These are phyloP conservation scores for Russula brevipes DNA, from an alignment of 768 basidiomycete genomes.

Conservation along the genomic window DNA sequence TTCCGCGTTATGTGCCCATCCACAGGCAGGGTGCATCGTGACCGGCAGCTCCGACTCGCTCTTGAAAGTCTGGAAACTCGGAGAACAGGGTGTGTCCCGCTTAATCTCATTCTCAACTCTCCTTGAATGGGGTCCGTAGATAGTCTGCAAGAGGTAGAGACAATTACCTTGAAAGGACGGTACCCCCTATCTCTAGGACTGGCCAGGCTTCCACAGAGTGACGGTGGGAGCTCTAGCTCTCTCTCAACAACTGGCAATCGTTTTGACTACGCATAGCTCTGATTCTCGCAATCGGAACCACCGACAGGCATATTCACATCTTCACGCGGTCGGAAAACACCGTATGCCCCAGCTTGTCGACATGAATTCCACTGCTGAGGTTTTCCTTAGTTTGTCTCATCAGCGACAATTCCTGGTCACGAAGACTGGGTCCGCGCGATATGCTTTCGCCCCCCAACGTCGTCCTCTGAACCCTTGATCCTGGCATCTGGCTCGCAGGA, in stretches of 20 bases:
- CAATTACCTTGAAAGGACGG: conserved; percentile 56
- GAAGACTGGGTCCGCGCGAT: conserved; percentile 94
- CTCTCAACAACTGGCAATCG: neutral
- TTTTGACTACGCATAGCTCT: conserved; percentile 37
- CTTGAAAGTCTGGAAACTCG: conserved; percentile 68
- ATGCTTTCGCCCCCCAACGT: conserved; percentile 47
- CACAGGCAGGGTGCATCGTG: conserved; percentile 42
- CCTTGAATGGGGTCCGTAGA: conserved; percentile 9
- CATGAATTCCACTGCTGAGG: conserved; percentile 5
- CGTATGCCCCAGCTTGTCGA: conserved; percentile 36
- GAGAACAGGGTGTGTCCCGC: conserved; percentile 32
- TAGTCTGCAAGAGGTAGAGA: conserved; percentile 43
- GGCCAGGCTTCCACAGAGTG: conserved; percentile 56
- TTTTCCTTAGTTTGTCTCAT: conserved; percentile 49
- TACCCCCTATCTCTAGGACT: conserved; percentile 72
- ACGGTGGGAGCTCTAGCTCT: conserved; percentile 43
- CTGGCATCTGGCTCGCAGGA: conserved; percentile 97
- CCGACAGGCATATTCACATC: conserved; percentile 72
- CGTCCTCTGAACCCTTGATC: conserved; percentile 45
- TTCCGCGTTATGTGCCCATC: conserved; percentile 53
- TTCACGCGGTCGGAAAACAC: conserved; percentile 61
- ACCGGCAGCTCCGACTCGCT: conserved; percentile 81
- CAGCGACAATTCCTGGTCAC: conserved; percentile 69
- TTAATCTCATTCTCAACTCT: neutral
- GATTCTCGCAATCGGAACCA: conserved; percentile 79